These are phyloP conservation scores for Malassezia psittaci DNA, from an alignment of 1,284 basidiomycete species.

Conservation along the genomic window DNA sequence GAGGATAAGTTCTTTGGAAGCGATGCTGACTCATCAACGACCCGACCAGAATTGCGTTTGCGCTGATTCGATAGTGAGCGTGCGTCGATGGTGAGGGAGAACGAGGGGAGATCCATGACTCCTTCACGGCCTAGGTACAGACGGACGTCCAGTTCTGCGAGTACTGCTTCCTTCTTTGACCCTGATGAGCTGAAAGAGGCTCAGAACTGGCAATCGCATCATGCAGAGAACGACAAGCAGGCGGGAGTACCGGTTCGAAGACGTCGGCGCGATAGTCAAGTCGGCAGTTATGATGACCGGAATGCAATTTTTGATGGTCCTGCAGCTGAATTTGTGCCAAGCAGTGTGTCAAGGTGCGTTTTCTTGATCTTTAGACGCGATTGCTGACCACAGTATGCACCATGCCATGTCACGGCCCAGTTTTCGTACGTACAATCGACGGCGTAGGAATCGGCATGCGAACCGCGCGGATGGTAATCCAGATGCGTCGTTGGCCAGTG, in stretches of 20 bases:
- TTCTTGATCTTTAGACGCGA: too few relatives aligned
- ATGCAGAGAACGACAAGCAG: not conserved
- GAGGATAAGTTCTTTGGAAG: not conserved
- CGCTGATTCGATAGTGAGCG: too few relatives aligned
- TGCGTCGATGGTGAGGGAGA: too few relatives aligned
- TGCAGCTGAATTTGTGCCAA: conserved; percentile 39
- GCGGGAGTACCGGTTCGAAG: conserved; percentile 5
- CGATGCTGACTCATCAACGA: not conserved
- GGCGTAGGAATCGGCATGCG: conserved; percentile 26
- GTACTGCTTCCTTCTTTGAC: conserved; percentile 40
- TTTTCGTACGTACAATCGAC: conserved; percentile 17
- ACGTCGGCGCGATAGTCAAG: conserved; percentile 34
- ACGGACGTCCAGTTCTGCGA: not conserved
- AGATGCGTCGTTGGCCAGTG: conserved; percentile 20
- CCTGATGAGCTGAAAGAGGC: conserved; percentile 39
- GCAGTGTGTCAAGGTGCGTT: conserved; percentile 22
- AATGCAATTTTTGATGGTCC: conserved; percentile 45
- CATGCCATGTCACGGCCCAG: conserved; percentile 24
- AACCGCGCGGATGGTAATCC: conserved; percentile 21
- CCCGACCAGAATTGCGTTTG: not conserved
- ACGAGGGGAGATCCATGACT: too few relatives aligned
- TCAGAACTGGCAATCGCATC: conserved; percentile 24
- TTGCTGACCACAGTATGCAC: conserved; percentile 18
- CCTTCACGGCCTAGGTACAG: conserved; percentile 1
- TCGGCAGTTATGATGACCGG: conserved; percentile 41